Conservation (phyloP, 768 basidiomycete species). For the Lyophyllum atratum region DNA sequence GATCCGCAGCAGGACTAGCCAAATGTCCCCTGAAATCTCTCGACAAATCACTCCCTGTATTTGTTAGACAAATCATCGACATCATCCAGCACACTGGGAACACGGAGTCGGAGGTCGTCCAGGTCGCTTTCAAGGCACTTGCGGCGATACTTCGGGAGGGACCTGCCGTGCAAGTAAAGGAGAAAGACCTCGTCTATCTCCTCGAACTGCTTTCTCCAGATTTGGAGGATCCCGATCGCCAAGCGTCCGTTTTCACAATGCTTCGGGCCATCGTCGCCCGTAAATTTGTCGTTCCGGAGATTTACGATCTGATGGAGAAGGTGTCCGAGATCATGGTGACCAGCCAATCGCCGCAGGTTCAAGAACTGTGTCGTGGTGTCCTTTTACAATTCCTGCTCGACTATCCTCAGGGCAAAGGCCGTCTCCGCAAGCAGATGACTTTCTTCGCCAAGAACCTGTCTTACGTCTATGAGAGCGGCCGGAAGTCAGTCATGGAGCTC, state of each 20-base stretch:
- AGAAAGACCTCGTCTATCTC: conserved; percentile 85
- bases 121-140: conserved; percentile 85
- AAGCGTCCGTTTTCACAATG: conserved; percentile 84
- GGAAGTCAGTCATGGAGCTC: conserved; percentile 92
- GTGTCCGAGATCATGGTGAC: conserved; percentile 93
- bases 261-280: conserved; percentile 89
- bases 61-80: conserved; percentile 80
- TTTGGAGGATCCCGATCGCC: conserved; percentile 85
- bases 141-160: conserved; percentile 91
- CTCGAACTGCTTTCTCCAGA: conserved; percentile 87
- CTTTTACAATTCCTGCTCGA: conserved; percentile 94
- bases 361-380: conserved; percentile 87
- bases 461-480: conserved; percentile 88
- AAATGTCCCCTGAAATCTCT: conserved; percentile 82
- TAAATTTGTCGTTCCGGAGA: conserved; percentile 92
- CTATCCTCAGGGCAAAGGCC: conserved; percentile 94
- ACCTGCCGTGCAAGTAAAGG: conserved; percentile 77
- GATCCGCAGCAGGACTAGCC: conserved; percentile 76
- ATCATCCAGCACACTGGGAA: conserved; percentile 82
- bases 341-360: conserved; percentile 87
- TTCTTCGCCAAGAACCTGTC: conserved; percentile 92
- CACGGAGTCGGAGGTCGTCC: conserved; percentile 88
- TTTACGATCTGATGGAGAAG: conserved; percentile 96
- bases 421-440: conserved; percentile 83
- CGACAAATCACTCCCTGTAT: conserved; percentile 75